A percentile compares a stretch with the other conserved stretches of the same genome.
These are phyloP conservation scores for Akanthomyces uredinophilus DNA, from an alignment of 2,329 filamentous ascomycete species.

Conservation along the genomic window DNA sequence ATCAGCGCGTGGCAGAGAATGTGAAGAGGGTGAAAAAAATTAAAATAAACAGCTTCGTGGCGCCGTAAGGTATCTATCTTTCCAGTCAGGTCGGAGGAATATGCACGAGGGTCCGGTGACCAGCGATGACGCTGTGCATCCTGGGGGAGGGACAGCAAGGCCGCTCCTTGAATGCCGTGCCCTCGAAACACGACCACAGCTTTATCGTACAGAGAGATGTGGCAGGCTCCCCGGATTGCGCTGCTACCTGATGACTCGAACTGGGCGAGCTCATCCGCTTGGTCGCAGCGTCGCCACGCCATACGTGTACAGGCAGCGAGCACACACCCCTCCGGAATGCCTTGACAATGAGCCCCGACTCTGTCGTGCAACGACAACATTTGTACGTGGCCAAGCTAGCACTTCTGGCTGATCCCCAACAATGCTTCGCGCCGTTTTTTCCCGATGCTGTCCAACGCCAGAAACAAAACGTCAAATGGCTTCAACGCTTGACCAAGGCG, in stretches of 20 bases:
- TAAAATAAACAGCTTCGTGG: not conserved
- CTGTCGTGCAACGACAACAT: conserved; percentile 3
- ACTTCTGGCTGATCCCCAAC: not conserved
- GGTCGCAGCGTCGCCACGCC: not conserved
- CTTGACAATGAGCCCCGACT: conserved; percentile 5
- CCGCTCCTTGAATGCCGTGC: not conserved
- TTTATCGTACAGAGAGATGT: conserved; percentile 1
- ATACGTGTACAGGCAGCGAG: conserved; percentile 13
- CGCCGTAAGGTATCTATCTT: conserved; percentile 3
- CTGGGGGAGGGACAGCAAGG: not conserved
- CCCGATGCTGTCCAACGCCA: conserved; percentile 4
- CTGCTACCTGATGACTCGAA: conserved; percentile 12
- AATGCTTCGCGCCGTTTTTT: conserved; percentile 4
- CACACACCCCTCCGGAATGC: not conserved
- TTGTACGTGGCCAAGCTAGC: conserved; percentile 4
- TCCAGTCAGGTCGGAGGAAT: conserved; percentile 1
- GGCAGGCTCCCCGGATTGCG: not conserved
- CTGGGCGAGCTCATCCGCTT: conserved; percentile 1
- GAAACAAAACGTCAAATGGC: not conserved
- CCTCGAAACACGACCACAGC: conserved; percentile 11
- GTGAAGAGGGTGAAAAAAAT: not conserved
- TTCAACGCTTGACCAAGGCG: not conserved
- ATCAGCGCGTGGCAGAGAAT: not conserved
- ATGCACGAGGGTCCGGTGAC: conserved; percentile 14
- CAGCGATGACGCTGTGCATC: conserved; percentile 9